Evolutionary conservation across 495 filamentous ascomycete species (phyloP).

Genomic region (Annulohypoxylon maeteangense): DNA sequence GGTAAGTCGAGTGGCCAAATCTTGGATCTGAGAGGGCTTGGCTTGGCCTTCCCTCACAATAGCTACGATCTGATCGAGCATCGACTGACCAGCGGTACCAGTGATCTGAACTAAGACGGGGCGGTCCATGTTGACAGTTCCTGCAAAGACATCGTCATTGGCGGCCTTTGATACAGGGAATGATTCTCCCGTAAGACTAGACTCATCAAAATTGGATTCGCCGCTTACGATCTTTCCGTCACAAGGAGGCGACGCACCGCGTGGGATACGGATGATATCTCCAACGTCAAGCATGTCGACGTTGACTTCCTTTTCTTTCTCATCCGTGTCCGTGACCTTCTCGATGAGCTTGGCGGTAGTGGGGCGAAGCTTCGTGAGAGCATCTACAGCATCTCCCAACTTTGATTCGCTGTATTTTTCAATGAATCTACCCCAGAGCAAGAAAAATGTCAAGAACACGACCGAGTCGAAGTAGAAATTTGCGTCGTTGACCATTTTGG

Average conservation of each 20-base stretch:
- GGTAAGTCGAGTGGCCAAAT: constrained; percentile 84
- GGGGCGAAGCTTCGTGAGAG: constrained; percentile 81
- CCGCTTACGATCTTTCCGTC: constrained; percentile 78
- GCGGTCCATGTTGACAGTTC: constrained; percentile 83
- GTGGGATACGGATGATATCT: constrained; percentile 78
- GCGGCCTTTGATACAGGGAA: constrained; percentile 73
- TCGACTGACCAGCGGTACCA: constrained; percentile 77
- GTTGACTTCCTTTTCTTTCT: constrained; percentile 56
- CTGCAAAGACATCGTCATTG: constrained; percentile 82
- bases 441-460: constrained; percentile 91
- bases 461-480: constrained; percentile 94
- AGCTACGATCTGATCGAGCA: constrained; percentile 91
- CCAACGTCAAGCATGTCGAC: constrained; percentile 86
- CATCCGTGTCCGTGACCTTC: constrained; percentile 47
- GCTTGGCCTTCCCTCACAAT: constrained; percentile 93
- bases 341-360: constrained; percentile 78
- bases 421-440: constrained; percentile 79
- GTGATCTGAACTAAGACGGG: constrained; percentile 77
- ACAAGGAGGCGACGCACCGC: constrained; percentile 85
- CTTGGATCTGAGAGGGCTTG: constrained; percentile 85
- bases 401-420: constrained; percentile 95
- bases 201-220: constrained; percentile 82
- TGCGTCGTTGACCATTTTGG: constrained; percentile 54
- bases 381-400: constrained; percentile 86
- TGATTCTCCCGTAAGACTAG: constrained; percentile 90